Evolutionary conservation across 495 filamentous ascomycete species (phyloP).

Genomic region (Aspergillus egyptiacus): DNA sequence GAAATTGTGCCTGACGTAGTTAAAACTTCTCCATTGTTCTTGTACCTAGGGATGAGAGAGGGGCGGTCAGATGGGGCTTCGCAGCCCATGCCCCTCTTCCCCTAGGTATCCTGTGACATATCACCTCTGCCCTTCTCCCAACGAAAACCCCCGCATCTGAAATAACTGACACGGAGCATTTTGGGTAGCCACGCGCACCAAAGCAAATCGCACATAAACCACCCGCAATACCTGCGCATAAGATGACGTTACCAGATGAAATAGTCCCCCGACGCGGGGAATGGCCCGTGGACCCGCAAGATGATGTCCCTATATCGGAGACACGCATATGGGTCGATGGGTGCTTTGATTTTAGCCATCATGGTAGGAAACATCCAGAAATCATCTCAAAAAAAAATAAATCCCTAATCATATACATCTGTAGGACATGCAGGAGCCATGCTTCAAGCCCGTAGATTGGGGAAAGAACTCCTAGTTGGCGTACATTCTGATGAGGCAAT

Average conservation of each 20-base stretch:
- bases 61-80: constrained; percentile 5
- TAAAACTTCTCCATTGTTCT: too few species aligned
- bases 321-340: constrained; percentile 94
- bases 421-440: constrained; percentile 93
- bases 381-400: background rate
- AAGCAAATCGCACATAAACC: too few species aligned
- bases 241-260: constrained; percentile 27
- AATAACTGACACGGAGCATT: background rate
- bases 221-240: background rate
- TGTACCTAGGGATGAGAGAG: too few species aligned
- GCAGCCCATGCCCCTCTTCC: constrained; percentile 2
- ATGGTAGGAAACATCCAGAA: constrained; percentile 51
- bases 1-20: too few species aligned
- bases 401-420: constrained; percentile 13
- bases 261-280: constrained; percentile 43
- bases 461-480: constrained; percentile 80
- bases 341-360: constrained; percentile 98
- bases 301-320: constrained; percentile 54
- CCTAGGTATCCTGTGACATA: background rate
- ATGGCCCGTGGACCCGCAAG: constrained; percentile 64
- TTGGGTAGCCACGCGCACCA: too few species aligned
- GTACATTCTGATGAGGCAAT: constrained; percentile 95
- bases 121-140: too few species aligned
- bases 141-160: too few species aligned
- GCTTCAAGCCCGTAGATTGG: constrained; percentile 83